phyloP scores from a whole-genome alignment of 2,329 filamentous ascomycete genomes.

The Conoideocrella luteorostrata region DNA sequence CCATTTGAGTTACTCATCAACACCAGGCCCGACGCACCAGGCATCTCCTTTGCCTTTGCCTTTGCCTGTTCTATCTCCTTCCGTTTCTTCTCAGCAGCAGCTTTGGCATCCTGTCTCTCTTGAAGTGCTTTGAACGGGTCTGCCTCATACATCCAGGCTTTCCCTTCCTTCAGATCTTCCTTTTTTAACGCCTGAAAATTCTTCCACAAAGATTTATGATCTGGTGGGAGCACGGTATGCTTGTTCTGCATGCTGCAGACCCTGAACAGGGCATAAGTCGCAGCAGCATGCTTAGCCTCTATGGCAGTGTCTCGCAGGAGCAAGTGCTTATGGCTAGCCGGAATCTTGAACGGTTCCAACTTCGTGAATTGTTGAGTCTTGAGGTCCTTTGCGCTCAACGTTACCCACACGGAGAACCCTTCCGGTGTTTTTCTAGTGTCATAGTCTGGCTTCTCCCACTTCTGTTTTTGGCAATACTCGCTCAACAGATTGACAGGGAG shows the following conservation, averaged over 20 bases:
- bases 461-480: constrained; percentile 92
- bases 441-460: constrained; percentile 93
- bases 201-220: constrained; percentile 87
- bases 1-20: constrained; percentile 39
- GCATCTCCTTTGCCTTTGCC: constrained; percentile 61
- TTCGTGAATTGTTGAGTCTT: constrained; percentile 75
- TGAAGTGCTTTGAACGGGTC: constrained; percentile 82
- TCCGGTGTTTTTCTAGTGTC: constrained; percentile 68
- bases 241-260: constrained; percentile 95
- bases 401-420: constrained; percentile 75
- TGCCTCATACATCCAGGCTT: constrained; percentile 85
- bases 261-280: constrained; percentile 83
- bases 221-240: constrained; percentile 87
- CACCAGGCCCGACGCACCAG: constrained; percentile 49
- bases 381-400: constrained; percentile 65
- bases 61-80: constrained; percentile 61
- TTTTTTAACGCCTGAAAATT: constrained; percentile 79
- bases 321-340: constrained; percentile 67
- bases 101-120: constrained; percentile 73
- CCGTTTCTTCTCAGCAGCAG: constrained; percentile 70
- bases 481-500: constrained; percentile 87
- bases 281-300: constrained; percentile 89
- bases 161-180: constrained; percentile 69
- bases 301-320: constrained; percentile 72
- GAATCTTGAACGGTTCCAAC: constrained; percentile 77